Evolutionary conservation across 441 rosid species (phyloP).

Genomic region (Biscutella laevigata): DNA sequence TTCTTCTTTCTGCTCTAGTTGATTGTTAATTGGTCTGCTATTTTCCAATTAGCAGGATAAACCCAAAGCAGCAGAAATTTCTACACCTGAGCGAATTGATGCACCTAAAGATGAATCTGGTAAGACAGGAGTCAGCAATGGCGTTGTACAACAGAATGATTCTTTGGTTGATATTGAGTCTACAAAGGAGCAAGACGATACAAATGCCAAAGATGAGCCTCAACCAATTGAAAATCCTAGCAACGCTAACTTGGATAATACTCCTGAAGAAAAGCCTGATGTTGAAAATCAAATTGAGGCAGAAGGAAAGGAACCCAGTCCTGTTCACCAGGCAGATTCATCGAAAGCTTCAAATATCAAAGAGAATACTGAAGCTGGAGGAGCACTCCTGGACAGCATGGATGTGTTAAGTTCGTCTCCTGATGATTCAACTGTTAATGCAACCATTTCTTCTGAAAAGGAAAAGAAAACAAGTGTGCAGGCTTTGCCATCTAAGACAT

Average conservation of each 20-base stretch:
- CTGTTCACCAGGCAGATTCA: constrained; percentile 31
- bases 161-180: constrained; percentile 38
- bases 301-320: constrained; percentile 32
- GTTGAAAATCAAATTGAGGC: constrained; percentile 29
- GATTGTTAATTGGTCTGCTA: constrained; percentile 8
- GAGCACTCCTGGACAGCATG: constrained; percentile 32
- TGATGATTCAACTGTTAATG: constrained; percentile 32
- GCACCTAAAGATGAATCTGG: constrained; percentile 43
- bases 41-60: constrained; percentile 30
- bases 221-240: constrained; percentile 20
- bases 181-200: constrained; percentile 39
- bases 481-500: constrained; percentile 41
- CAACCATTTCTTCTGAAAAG: constrained; percentile 35
- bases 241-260: constrained; percentile 17
- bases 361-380: constrained; percentile 36
- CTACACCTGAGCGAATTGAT: constrained; percentile 39
- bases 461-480: constrained; percentile 32
- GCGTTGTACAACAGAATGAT: constrained; percentile 42
- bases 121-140: constrained; percentile 61
- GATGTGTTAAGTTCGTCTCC: constrained; percentile 31
- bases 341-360: constrained; percentile 34
- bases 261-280: constrained; percentile 19
- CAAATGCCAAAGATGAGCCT: constrained; percentile 28
- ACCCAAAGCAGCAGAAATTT: constrained; percentile 31
- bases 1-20: background rate